Evolutionary conservation across 139 green algal species (phyloP).

Genomic region (Chlorella sp.): DNA sequence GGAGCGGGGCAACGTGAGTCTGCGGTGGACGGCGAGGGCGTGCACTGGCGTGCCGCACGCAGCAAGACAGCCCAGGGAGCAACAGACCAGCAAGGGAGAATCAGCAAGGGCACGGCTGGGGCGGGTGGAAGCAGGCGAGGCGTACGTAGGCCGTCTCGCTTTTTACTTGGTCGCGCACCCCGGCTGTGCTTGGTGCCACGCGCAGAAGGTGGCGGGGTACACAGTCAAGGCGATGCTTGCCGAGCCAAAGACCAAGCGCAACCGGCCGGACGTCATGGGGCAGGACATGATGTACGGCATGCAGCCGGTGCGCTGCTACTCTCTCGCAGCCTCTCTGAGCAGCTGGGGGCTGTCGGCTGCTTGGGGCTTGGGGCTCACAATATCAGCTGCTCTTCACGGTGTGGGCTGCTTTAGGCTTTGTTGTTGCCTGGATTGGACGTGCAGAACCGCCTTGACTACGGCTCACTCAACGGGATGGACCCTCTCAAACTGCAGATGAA

Average conservation of each 20-base stretch:
- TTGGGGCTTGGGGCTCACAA: too few species aligned
- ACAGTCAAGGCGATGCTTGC: conserved; percentile 91
- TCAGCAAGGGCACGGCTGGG: too few species aligned
- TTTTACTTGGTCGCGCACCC: too few species aligned
- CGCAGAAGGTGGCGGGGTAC: conserved; percentile 63
- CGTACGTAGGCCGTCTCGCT: too few species aligned
- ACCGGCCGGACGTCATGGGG: conserved; percentile 15
- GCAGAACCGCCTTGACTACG: background rate
- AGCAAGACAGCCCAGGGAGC: too few species aligned
- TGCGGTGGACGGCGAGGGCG: background rate
- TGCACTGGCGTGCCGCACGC: conserved; percentile 1
- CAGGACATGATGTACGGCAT: conserved; percentile 14
- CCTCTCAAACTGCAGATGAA: conserved; percentile 11
- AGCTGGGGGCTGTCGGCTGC: too few species aligned
- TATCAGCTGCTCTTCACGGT: too few species aligned
- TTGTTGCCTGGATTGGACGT: background rate
- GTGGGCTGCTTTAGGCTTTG: background rate
- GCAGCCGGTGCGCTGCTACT: conserved; percentile 16
- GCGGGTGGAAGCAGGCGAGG: too few species aligned
- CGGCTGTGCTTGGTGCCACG: background rate
- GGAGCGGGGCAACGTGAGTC: conserved; percentile 39
- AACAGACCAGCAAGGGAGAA: too few species aligned
- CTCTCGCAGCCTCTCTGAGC: too few species aligned
- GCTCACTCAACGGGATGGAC: conserved; percentile 29
- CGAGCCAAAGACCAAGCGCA: conserved; percentile 80